Evolutionary conservation across 306 rosid species (phyloP).

Genomic region (Albizia julibrissin): DNA sequence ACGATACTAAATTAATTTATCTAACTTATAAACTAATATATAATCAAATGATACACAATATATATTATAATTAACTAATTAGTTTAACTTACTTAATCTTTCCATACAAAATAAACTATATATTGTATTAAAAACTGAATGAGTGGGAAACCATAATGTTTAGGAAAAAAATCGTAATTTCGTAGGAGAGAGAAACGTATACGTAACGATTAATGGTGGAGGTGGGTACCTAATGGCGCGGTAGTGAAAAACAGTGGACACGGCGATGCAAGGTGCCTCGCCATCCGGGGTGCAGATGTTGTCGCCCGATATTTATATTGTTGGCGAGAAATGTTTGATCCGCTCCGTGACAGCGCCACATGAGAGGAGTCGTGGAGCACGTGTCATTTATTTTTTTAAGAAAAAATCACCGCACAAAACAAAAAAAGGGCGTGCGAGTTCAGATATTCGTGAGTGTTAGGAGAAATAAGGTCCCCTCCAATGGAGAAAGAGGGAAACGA

Average conservation of each 20-base stretch:
- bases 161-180: neutral
- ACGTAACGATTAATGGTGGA: neutral
- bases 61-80: too few relatives aligned
- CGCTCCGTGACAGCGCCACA: neutral
- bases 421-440: too few relatives aligned
- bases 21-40: too few relatives aligned
- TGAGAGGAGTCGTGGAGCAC: neutral
- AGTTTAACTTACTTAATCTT: accelerated
- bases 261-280: too few relatives aligned
- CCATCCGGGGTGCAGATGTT: neutral
- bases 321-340: neutral
- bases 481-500: too few relatives aligned
- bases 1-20: too few relatives aligned
- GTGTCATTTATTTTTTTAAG: neutral
- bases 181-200: neutral
- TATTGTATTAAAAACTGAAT: too few relatives aligned
- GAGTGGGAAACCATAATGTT: neutral
- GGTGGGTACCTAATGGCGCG: neutral
- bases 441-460: too few relatives aligned
- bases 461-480: too few relatives aligned
- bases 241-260: too few relatives aligned
- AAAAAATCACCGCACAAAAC: neutral
- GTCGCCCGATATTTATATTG: neutral
- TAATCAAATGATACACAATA: too few relatives aligned
- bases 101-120: too few relatives aligned